Evolutionary conservation across 192 early-diverging fungal species (phyloP).

Genomic region (Lobosporangium transversale): DNA sequence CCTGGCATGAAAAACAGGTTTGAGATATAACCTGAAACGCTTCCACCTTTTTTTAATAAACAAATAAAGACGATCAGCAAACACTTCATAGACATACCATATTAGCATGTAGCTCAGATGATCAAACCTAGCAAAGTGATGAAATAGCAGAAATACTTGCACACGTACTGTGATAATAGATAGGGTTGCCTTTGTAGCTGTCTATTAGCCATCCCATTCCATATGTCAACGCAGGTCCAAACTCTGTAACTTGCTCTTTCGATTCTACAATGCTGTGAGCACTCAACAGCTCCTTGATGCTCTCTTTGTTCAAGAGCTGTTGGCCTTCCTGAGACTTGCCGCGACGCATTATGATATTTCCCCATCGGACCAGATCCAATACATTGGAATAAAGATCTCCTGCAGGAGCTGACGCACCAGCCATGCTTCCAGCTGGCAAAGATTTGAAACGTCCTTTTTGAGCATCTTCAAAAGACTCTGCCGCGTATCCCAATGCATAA

Average conservation of each 20-base stretch:
- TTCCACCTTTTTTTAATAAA: background rate
- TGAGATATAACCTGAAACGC: background rate
- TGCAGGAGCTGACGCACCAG: background rate
- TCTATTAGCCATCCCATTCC: slow-evolving; percentile 19
- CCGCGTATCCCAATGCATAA: background rate
- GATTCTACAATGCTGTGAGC: background rate
- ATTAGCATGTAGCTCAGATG: background rate
- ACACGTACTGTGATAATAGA: slow-evolving; percentile 16
- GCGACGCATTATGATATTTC: slow-evolving; percentile 2
- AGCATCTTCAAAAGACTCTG: slow-evolving; percentile 3
- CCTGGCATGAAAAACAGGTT: background rate
- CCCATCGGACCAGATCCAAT: slow-evolving; percentile 10
- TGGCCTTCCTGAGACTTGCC: slow-evolving; percentile 13
- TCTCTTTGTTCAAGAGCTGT: slow-evolving; percentile 20
- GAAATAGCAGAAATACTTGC: slow-evolving; percentile 1
- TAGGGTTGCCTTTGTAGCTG: slow-evolving; percentile 9
- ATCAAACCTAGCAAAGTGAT: background rate
- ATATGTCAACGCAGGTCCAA: slow-evolving; percentile 2
- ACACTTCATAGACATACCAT: background rate
- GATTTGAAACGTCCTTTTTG: background rate
- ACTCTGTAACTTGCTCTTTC: background rate
- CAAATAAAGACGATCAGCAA: too few species aligned
- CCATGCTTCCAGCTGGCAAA: background rate
- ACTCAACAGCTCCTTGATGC: slow-evolving; percentile 1
- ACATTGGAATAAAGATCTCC: slow-evolving; percentile 22